Evolutionary conservation across 495 filamentous ascomycete genomes (phyloP).

Genomic region (Pyronema omphalodes): DNA sequence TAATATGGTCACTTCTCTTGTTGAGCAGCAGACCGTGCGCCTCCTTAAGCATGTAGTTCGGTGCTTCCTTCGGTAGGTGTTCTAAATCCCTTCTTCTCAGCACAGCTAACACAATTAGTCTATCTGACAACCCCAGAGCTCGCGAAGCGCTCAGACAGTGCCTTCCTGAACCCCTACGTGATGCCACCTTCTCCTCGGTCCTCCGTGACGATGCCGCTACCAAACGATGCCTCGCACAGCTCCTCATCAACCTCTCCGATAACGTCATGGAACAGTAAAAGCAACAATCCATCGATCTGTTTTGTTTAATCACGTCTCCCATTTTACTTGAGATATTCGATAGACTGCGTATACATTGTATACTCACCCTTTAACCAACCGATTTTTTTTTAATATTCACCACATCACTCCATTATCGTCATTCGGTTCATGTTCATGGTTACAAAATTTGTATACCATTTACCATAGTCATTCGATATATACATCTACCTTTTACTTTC

Average conservation of each 20-base stretch:
- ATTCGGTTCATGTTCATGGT: too few species aligned
- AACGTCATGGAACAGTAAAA: slow-evolving; percentile 46
- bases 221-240: slow-evolving; percentile 90
- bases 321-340: too few species aligned
- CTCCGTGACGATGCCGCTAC: slow-evolving; percentile 94
- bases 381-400: too few species aligned
- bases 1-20: slow-evolving; percentile 95
- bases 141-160: slow-evolving; percentile 92
- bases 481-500: too few species aligned
- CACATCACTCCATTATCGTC: too few species aligned
- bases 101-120: slow-evolving; percentile 30
- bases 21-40: slow-evolving; percentile 91
- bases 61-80: slow-evolving; percentile 74
- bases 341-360: too few species aligned
- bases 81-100: not conserved
- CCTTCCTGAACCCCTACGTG: slow-evolving; percentile 86
- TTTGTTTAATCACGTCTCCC: too few species aligned
- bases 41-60: slow-evolving; percentile 95
- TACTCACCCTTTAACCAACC: too few species aligned
- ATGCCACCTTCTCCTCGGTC: slow-evolving; percentile 91
- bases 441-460: too few species aligned
- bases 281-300: too few species aligned
- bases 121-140: slow-evolving; percentile 91
- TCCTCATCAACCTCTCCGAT: slow-evolving; percentile 92
- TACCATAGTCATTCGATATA: too few species aligned